These are phyloP conservation scores for Lactuca saligna DNA, from an alignment of 129 eudicot species.

Conservation along the genomic window DNA sequence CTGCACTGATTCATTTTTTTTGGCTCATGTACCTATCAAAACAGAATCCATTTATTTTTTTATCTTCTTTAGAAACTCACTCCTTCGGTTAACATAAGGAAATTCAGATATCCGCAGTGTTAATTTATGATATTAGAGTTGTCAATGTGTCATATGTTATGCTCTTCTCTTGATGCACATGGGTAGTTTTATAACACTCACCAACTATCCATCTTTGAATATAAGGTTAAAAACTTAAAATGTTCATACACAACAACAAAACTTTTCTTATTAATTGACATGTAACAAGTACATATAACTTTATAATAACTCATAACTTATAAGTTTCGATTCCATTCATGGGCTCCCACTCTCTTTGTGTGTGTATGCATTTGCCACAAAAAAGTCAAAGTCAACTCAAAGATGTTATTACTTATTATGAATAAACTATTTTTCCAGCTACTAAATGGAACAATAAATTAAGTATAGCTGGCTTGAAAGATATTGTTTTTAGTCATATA, in stretches of 20 bases:
- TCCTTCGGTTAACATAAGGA: conserved; percentile 20
- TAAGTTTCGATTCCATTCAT: conserved; percentile 20
- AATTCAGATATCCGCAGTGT: conserved; percentile 10
- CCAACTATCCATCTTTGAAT: conserved; percentile 9
- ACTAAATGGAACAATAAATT: conserved; percentile 15
- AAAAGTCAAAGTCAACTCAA: conserved; percentile 40
- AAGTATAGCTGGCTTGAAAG: conserved; percentile 26
- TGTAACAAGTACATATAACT: background rate
- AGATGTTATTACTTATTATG: conserved; percentile 27
- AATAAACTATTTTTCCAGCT: conserved; percentile 20
- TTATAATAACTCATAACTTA: no score
- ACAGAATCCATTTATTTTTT: conserved; percentile 9
- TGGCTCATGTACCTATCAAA: conserved; percentile 20
- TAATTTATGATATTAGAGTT: background rate
- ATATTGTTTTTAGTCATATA: conserved; percentile 7
- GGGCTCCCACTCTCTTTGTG: conserved; percentile 33
- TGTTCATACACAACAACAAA: background rate
- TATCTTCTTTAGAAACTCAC: background rate
- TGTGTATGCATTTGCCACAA: conserved; percentile 20
- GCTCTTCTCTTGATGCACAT: conserved; percentile 13
- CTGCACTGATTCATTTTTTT: conserved; percentile 16
- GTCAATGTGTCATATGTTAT: background rate
- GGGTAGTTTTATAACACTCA: background rate
- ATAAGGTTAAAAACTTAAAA: conserved; percentile 17
- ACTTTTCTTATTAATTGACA: no score